Evolutionary conservation across 768 basidiomycete species (phyloP), one percentile per base, ranked within the genome.

Genomic region (Infundibulicybe gibba): DNA sequence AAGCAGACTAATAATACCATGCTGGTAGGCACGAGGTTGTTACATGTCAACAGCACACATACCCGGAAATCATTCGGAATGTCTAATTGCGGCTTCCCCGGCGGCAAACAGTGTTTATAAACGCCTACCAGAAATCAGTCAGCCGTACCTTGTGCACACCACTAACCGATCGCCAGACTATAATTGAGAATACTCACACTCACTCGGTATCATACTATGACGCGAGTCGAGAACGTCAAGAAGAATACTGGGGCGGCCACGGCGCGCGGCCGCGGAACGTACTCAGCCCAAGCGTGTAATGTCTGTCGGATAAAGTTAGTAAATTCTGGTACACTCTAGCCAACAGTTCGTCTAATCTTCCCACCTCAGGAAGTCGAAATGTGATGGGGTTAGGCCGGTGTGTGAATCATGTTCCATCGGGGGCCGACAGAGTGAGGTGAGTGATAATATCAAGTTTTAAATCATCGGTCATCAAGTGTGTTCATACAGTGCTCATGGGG

Each of bases 401-500:
- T 77, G 76, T 51, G 59, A 62, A 40, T 64, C 70, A 15, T 76
- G 76, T 55, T 52, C 58, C 30, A 46, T 47, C 13, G 61, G 63
- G 43, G 72, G 72, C 6, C 66, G 72, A 43, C 55, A 61, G 32
- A 60, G 60, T 42, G 73, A 75, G 58, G 73, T 74, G 40, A 31
- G 63, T 54, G 21, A 39, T 40, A n/a, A 16, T 34, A 30, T 35
- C 41, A 19, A 15, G 19, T 21, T 16, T 19, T 43, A 12, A 45
- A 20, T 44, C 32, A 45, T n/a, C 14, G 14, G 13, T 25, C 1
- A 25, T 25, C 25, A 8, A 8, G 8, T 25, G 25, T 25, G 25
- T 50, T 45, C 30, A n/a, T n/a, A 13, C 47, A 76, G 75, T 76
- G 75, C 49, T 55, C 68, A 43, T 76, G 71, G 69, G 68, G 67